phyloP scores from a whole-genome alignment of 305 asterid species.

The Solanum hybrid region DNA sequence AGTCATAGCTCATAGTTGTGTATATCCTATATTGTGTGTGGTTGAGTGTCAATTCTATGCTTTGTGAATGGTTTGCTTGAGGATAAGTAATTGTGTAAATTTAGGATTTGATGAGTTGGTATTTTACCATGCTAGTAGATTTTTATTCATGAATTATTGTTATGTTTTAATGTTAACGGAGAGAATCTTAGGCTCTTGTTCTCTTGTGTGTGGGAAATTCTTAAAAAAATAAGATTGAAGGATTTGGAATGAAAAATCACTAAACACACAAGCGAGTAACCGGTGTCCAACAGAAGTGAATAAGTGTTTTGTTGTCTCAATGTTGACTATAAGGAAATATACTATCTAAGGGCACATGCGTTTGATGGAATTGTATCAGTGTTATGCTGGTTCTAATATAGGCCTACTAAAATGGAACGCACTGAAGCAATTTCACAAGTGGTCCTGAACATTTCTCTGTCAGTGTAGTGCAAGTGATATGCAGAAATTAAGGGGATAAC shows the following conservation, averaged over 20 bases:
- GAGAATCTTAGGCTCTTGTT: not conserved
- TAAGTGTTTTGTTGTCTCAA: not conserved
- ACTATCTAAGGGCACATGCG: not conserved
- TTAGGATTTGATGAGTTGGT: not conserved
- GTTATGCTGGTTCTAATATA: not conserved
- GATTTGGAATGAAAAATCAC: not conserved
- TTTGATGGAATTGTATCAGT: not conserved
- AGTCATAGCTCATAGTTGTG: not conserved
- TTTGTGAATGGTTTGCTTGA: too few species aligned
- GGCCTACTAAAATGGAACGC: not conserved
- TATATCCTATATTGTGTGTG: not conserved
- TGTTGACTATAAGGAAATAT: not conserved
- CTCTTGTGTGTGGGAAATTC: not conserved
- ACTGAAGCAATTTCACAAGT: not conserved
- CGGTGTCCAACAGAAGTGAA: not conserved
- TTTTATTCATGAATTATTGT: not conserved
- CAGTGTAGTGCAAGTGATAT: not conserved
- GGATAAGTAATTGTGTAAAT: not conserved
- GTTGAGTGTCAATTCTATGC: not conserved
- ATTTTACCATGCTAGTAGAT: too few species aligned
- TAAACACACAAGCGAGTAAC: not conserved
- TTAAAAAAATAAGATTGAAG: not conserved
- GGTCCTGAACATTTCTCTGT: not conserved
- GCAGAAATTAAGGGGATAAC: not conserved
- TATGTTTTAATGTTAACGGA: not conserved